A percentile compares a stretch with the other conserved stretches of the same genome.
Evolutionary conservation across 2,329 filamentous ascomycete species (phyloP).

Genomic region (Scytalidium lignicola): DNA sequence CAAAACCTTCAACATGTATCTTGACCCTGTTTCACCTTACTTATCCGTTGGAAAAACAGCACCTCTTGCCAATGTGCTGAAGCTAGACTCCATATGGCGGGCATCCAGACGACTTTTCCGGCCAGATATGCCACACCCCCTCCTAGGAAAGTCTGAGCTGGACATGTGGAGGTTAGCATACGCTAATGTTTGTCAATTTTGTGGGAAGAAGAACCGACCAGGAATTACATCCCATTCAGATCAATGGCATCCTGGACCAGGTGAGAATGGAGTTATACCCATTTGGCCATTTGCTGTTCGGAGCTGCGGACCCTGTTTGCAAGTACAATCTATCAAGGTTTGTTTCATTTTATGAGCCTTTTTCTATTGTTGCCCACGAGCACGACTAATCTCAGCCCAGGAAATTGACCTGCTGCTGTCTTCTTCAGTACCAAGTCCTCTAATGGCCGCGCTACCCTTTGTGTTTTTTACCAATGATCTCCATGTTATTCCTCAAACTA

Average conservation of each 20-base stretch:
- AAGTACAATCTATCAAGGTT: constrained; percentile 60
- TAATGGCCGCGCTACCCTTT: constrained; percentile 66
- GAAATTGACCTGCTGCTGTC: constrained; percentile 66
- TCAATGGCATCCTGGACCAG: constrained; percentile 57
- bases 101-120: constrained; percentile 60
- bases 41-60: constrained; percentile 14
- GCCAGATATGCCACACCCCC: constrained; percentile 63
- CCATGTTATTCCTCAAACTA: constrained; percentile 52
- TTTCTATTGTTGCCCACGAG: not conserved
- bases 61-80: constrained; percentile 36
- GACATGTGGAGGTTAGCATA: constrained; percentile 72
- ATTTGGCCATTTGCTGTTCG: constrained; percentile 69
- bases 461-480: constrained; percentile 58
- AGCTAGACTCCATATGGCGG: constrained; percentile 66
- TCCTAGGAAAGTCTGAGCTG: constrained; percentile 60
- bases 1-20: constrained; percentile 58
- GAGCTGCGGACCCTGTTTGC: constrained; percentile 62
- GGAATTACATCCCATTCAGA: constrained; percentile 27
- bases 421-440: constrained; percentile 49
- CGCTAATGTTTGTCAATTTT: constrained; percentile 62
- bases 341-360: constrained; percentile 19
- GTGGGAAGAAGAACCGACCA: constrained; percentile 38
- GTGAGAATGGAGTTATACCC: constrained; percentile 51
- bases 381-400: constrained; percentile 38
- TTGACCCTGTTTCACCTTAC: constrained; percentile 43